A percentile compares a stretch with the other conserved stretches of the same genome.
phyloP scores from a whole-genome alignment of 192 early-diverging fungal genomes.

The Rhizophagus sp. region DNA sequence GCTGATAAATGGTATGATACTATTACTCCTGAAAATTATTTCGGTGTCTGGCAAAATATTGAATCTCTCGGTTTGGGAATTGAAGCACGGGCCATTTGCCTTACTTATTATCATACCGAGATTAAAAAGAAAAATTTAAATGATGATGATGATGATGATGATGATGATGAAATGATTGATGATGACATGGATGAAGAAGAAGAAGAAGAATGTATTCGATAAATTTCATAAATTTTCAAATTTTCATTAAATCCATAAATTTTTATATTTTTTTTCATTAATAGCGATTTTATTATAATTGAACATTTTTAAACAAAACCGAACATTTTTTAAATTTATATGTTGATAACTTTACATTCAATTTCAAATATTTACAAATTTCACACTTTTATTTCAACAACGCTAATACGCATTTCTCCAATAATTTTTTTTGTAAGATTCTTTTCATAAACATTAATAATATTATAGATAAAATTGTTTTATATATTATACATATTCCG shows the following conservation, averaged over 20 bases:
- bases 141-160: neutral
- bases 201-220: neutral
- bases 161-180: neutral
- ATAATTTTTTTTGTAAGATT: too few relatives aligned
- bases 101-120: conserved; percentile 24
- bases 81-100: neutral
- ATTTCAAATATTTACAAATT: too few relatives aligned
- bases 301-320: too few relatives aligned
- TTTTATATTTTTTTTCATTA: neutral
- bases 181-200: neutral
- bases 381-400: too few relatives aligned
- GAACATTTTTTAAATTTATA: neutral
- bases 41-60: conserved; percentile 19
- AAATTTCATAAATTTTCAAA: neutral
- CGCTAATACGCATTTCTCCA: too few relatives aligned
- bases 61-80: conserved; percentile 14
- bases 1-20: conserved; percentile 26
- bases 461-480: too few relatives aligned
- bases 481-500: too few relatives aligned
- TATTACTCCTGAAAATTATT: conserved; percentile 24
- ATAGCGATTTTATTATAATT: neutral
- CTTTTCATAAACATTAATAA: too few relatives aligned
- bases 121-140: neutral
- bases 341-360: too few relatives aligned
- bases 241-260: too few relatives aligned